Base-by-base conservation (phyloP, 2,329 filamentous ascomycete species). In the Zopfia rhizophila region DNA sequence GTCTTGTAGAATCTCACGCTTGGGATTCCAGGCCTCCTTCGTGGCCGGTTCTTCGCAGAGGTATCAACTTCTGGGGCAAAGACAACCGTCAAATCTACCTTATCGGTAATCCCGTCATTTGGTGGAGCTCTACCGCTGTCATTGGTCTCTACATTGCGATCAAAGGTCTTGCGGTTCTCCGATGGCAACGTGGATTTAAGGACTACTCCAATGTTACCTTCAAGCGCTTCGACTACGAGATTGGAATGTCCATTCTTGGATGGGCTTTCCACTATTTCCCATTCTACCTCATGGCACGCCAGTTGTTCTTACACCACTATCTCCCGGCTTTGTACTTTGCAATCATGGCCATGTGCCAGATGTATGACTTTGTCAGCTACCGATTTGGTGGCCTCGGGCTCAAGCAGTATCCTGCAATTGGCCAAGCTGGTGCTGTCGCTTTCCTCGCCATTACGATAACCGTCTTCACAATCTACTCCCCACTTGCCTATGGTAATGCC, bases 191-290 rank as follows among this genome's bases (percentile, higher is more conserved):
- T 65, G 92, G 86, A 71, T 97, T 81, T 80, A 82, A 84, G 60
- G 94, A 99, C 74, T 97, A 99, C 73, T 76, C 82, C 49, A 86
- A 88, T 69, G 72, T 85, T 36, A 88, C 83, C 27, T 96, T 97
- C 81, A 96, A 96, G 78, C 90, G 94, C 45, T 99, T 97, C 72
- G 94, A 97, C 74, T 97, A 97, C 68, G 94, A 99, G 74, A 85
- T 97, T 48, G 94, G 94, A 51, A 90, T 86, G 40, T 91, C 86
- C 13, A 88, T 97, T 22, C 83, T 99, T 7, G 94, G 89, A 58
- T 99, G 94, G 94, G 91, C 90, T 35, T 88, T 99, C 73, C 94
- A 99, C 75, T 99, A 97, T 79, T 97, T 99, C 80, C 94, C 94
- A 8, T 99, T 99, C 79, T 99, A 86, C 78, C 83, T 99, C 46